Conservation (phyloP, 805 yeast species). For the Debaryomyces castellii region DNA sequence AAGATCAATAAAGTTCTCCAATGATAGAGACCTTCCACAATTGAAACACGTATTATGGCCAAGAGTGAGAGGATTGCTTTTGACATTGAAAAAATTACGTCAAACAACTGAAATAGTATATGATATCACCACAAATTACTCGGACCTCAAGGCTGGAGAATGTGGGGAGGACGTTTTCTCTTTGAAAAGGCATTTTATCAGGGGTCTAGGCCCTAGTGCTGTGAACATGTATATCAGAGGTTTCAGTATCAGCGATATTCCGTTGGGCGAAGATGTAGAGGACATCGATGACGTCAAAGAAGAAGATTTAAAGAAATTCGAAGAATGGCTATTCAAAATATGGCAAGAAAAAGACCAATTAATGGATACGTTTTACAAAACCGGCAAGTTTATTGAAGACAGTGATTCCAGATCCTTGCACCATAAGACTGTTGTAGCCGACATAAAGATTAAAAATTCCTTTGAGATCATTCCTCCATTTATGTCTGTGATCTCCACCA, state of each 20-base stretch:
- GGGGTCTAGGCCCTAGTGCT: slow-evolving; percentile 68
- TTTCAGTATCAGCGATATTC: slow-evolving; percentile 59
- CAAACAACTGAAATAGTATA: slow-evolving; percentile 59
- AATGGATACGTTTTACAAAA: slow-evolving; percentile 58
- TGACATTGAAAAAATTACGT: slow-evolving; percentile 56
- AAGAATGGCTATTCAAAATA: slow-evolving; percentile 66
- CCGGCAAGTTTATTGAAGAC: slow-evolving; percentile 49
- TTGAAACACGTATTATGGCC: slow-evolving; percentile 77
- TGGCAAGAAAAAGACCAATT: slow-evolving; percentile 81
- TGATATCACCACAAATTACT: slow-evolving; percentile 82
- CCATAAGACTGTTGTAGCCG: slow-evolving; percentile 20
- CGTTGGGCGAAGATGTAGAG: slow-evolving; percentile 42
- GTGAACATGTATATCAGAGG: slow-evolving; percentile 68
- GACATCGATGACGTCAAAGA: slow-evolving; percentile 44
- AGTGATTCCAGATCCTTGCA: background rate
- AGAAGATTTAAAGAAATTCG: slow-evolving; percentile 52
- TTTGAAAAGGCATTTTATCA: slow-evolving; percentile 58
- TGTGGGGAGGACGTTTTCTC: slow-evolving; percentile 80
- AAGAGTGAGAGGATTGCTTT: slow-evolving; percentile 74
- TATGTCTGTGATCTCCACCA: slow-evolving; percentile 7
- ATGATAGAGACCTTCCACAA: slow-evolving; percentile 45
- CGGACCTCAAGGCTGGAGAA: slow-evolving; percentile 60
- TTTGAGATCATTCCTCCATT: slow-evolving; percentile 14
- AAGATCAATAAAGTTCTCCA: slow-evolving; percentile 58
- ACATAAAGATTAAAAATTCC: slow-evolving; percentile 20